A percentile compares a stretch with the other conserved stretches of the same genome.
Evolutionary conservation across 2,329 filamentous ascomycete genomes (phyloP).

Genomic region (Hyphodiscus sp.): DNA sequence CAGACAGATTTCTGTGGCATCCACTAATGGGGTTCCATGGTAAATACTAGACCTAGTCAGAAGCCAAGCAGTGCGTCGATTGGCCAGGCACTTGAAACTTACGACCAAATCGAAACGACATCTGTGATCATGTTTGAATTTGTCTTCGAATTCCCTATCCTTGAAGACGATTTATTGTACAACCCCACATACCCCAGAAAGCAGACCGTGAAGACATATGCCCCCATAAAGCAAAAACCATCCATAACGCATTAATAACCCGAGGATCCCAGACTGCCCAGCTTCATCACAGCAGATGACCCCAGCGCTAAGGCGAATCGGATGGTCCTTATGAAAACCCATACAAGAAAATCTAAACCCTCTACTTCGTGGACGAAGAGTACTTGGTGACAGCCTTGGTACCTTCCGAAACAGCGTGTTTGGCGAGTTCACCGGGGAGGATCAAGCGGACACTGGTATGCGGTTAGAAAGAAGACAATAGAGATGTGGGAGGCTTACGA

Average conservation of each 20-base stretch:
- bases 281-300: constrained; percentile 28
- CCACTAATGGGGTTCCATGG: too few relatives aligned
- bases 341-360: constrained; percentile 41
- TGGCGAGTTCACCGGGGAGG: constrained; percentile 95
- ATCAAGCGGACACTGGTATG: constrained; percentile 74
- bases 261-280: constrained; percentile 24
- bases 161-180: constrained; percentile 53
- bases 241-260: constrained; percentile 66
- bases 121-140: constrained; percentile 25
- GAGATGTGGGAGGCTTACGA: constrained; percentile 49
- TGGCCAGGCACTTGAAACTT: too few relatives aligned
- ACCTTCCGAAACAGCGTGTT: constrained; percentile 98
- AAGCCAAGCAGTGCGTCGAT: too few relatives aligned
- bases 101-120: neutral
- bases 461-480: neutral
- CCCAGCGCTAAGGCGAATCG: constrained; percentile 46
- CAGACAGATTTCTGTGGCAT: too few relatives aligned
- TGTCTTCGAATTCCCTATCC: constrained; percentile 26
- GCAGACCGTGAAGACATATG: constrained; percentile 63
- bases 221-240: constrained; percentile 55
- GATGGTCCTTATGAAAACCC: constrained; percentile 47
- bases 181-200: constrained; percentile 59
- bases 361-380: constrained; percentile 98
- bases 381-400: constrained; percentile 99
- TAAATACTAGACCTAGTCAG: too few relatives aligned